Percentiles rank a stretch among this genome's conserved stretches.
Conservation (phyloP, 2,329 filamentous ascomycete species). For the Ploettnerulaceae sp. region DNA sequence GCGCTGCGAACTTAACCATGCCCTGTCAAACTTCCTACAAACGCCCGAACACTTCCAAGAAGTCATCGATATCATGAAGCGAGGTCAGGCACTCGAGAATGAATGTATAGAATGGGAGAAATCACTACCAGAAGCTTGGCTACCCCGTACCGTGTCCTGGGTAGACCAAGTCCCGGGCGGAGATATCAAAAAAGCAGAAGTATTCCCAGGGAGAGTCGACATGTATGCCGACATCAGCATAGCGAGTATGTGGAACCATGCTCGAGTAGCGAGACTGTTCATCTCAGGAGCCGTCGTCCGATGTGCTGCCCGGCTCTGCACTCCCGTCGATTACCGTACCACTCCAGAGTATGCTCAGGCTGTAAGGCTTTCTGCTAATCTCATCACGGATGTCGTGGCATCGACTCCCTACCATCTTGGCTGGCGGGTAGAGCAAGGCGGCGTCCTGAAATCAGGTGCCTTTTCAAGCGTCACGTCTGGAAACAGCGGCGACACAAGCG, state of each 20-base stretch:
- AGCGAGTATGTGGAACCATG: conserved; percentile 53
- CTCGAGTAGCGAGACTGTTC: conserved; percentile 49
- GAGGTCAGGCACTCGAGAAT: conserved; percentile 48
- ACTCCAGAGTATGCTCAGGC: conserved; percentile 57
- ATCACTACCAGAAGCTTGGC: conserved; percentile 46
- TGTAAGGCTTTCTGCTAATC: conserved; percentile 46
- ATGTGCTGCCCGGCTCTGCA: conserved; percentile 56
- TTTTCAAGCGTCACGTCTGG: conserved; percentile 46
- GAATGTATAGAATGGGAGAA: conserved; percentile 49
- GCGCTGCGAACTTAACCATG: conserved; percentile 47
- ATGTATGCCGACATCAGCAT: conserved; percentile 55
- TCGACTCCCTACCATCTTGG: conserved; percentile 58
- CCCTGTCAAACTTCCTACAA: conserved; percentile 44
- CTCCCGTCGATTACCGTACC: conserved; percentile 57
- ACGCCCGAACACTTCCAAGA: conserved; percentile 47
- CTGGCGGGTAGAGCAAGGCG: conserved; percentile 46
- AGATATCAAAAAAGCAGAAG: conserved; percentile 49
- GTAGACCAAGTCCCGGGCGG: conserved; percentile 48
- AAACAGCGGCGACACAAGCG: conserved; percentile 39
- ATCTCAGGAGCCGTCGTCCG: conserved; percentile 52
- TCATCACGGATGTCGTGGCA: conserved; percentile 55
- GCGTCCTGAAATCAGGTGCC: conserved; percentile 29
- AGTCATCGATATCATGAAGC: conserved; percentile 48
- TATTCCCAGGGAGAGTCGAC: conserved; percentile 57
- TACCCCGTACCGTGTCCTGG: conserved; percentile 51